Percentiles rank a stretch among this genome's conserved stretches.
Conservation (phyloP, 2,329 filamentous ascomycete genomes). For the Venturiaceae sp. region DNA sequence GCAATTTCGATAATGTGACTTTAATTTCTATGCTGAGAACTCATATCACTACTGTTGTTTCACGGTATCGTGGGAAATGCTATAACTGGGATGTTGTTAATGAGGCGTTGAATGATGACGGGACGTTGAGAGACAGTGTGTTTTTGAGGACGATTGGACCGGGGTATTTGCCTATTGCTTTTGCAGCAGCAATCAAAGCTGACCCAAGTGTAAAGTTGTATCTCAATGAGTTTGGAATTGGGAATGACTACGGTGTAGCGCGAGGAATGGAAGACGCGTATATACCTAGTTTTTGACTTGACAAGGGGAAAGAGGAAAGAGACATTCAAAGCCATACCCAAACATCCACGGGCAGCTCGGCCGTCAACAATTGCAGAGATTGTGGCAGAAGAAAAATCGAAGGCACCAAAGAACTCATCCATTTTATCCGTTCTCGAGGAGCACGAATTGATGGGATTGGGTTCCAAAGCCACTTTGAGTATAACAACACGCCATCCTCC, state of each 20-base stretch:
- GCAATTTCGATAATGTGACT: not conserved
- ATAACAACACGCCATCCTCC: slow-evolving; percentile 26
- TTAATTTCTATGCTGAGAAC: slow-evolving; percentile 1
- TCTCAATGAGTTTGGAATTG: slow-evolving; percentile 36
- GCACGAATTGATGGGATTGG: slow-evolving; percentile 33
- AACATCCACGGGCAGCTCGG: not conserved
- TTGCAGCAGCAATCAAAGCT: slow-evolving; percentile 28
- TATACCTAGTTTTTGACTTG: slow-evolving; percentile 25
- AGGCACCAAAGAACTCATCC: not conserved
- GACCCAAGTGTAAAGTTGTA: slow-evolving; percentile 32
- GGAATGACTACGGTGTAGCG: slow-evolving; percentile 21
- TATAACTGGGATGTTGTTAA: slow-evolving; percentile 32
- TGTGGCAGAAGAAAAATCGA: not conserved
- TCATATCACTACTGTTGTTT: slow-evolving; percentile 27
- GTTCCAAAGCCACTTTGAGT: slow-evolving; percentile 43
- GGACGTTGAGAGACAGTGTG: slow-evolving; percentile 30
- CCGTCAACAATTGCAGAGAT: not conserved
- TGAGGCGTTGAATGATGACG: slow-evolving; percentile 36
- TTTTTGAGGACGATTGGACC: slow-evolving; percentile 34
- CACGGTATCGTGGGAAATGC: slow-evolving; percentile 25
- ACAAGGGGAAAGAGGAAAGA: slow-evolving; percentile 26
- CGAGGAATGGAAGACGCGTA: too few relatives aligned
- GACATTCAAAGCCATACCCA: slow-evolving; percentile 20
- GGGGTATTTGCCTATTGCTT: slow-evolving; percentile 36
- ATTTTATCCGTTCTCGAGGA: not conserved